A percentile compares a stretch with the other conserved stretches of the same genome.
Evolutionary conservation across 441 rosid species (phyloP).

Genomic region (Eutrema salsugineum): DNA sequence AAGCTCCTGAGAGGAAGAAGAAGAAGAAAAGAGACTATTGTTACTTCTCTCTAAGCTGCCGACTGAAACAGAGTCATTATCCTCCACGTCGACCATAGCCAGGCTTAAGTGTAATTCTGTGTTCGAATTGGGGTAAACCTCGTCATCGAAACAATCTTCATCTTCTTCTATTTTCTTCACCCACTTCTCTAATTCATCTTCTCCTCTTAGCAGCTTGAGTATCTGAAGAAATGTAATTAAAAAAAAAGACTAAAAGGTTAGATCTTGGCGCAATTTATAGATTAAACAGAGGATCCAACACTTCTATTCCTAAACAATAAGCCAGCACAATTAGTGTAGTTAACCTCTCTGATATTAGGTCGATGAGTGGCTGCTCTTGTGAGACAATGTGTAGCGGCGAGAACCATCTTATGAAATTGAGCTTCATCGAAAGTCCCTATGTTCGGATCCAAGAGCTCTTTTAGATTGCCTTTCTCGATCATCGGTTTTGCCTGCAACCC

Average conservation of each 20-base stretch:
- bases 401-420: constrained; percentile 64
- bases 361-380: constrained; percentile 70
- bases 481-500: constrained; percentile 67
- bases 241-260: neutral
- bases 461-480: constrained; percentile 52
- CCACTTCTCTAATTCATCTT: constrained; percentile 36
- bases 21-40: constrained; percentile 37
- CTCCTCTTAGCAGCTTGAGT: constrained; percentile 58
- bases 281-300: neutral
- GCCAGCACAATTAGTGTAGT: neutral
- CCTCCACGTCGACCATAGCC: constrained; percentile 71
- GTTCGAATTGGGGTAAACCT: constrained; percentile 69
- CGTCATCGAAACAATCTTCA: constrained; percentile 55
- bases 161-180: constrained; percentile 36
- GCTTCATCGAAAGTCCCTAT: constrained; percentile 45
- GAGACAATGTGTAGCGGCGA: constrained; percentile 70
- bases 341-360: constrained; percentile 69
- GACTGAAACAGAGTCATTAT: constrained; percentile 48
- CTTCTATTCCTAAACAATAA: neutral
- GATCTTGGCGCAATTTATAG: neutral
- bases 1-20: constrained; percentile 58
- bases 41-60: constrained; percentile 62
- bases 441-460: constrained; percentile 58
- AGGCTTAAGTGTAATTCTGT: constrained; percentile 55
- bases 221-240: constrained; percentile 39